Conservation (phyloP, 2,329 filamentous ascomycete species). For the Aureobasidium pullulans region DNA sequence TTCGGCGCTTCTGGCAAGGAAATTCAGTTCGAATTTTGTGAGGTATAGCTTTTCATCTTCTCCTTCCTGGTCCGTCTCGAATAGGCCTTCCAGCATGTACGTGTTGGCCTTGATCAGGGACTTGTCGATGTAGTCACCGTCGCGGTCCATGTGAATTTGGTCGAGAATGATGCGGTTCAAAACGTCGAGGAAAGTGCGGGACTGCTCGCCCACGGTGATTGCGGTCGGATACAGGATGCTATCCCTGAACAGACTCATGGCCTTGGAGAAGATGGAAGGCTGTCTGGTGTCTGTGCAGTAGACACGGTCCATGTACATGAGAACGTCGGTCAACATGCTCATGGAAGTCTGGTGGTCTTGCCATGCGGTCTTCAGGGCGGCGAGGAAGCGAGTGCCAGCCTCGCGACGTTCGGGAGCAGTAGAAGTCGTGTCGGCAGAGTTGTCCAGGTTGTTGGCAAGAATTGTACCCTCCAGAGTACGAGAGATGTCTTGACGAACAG, state of each 20-base stretch:
- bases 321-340: constrained; percentile 89
- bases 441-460: background rate
- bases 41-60: constrained; percentile 77
- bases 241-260: constrained; percentile 84
- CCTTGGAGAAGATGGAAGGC: constrained; percentile 73
- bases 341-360: constrained; percentile 84
- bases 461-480: constrained; percentile 59
- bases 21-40: constrained; percentile 72
- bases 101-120: constrained; percentile 73
- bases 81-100: constrained; percentile 83
- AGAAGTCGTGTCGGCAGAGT: constrained; percentile 36
- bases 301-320: constrained; percentile 94
- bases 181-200: constrained; percentile 59
- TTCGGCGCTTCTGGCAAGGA: constrained; percentile 58
- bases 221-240: constrained; percentile 63
- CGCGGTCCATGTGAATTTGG: constrained; percentile 84
- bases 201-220: constrained; percentile 30
- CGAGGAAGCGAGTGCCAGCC: constrained; percentile 76
- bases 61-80: constrained; percentile 70
- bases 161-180: constrained; percentile 78
- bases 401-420: constrained; percentile 72
- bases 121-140: constrained; percentile 82
- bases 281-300: constrained; percentile 65
- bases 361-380: constrained; percentile 70
- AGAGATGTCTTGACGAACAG: constrained; percentile 65